Percentiles rank a stretch among this genome's conserved stretches.
Conservation (phyloP, 306 rosid genomes). For the Ormosia emarginata region DNA sequence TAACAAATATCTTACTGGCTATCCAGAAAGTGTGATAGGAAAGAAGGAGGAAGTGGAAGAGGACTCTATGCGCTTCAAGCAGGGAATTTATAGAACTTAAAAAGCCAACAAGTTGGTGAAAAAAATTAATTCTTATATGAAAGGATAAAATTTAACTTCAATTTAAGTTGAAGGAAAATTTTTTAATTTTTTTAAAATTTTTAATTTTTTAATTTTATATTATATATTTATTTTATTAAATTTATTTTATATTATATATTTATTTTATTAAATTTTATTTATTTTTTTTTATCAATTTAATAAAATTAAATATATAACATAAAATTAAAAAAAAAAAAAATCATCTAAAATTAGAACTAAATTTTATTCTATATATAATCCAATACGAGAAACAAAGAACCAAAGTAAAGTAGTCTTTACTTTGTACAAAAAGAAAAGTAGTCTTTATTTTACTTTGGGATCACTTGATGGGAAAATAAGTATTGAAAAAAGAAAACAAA, state of each 20-base stretch:
- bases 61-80: not conserved
- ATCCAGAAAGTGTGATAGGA: not conserved
- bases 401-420: not conserved
- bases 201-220: too few species aligned
- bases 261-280: too few species aligned
- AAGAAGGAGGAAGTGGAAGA: slow-evolving; percentile 34
- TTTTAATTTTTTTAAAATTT: too few species aligned
- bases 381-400: not conserved
- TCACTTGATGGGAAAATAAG: slow-evolving; percentile 4
- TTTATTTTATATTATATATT: too few species aligned
- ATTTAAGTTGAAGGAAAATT: too few species aligned
- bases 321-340: too few species aligned
- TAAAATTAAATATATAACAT: too few species aligned
- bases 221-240: too few species aligned
- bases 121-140: not conserved
- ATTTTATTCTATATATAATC: too few species aligned
- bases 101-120: slow-evolving; percentile 24
- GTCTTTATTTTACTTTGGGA: not conserved
- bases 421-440: not conserved
- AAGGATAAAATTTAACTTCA: too few species aligned
- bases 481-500: not conserved
- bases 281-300: too few species aligned
- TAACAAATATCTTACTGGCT: slow-evolving; percentile 4
- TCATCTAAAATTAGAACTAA: too few species aligned
- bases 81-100: slow-evolving; percentile 54